Conservation (phyloP, 192 early-diverging fungal genomes). For the Cetraspora pellucida region DNA sequence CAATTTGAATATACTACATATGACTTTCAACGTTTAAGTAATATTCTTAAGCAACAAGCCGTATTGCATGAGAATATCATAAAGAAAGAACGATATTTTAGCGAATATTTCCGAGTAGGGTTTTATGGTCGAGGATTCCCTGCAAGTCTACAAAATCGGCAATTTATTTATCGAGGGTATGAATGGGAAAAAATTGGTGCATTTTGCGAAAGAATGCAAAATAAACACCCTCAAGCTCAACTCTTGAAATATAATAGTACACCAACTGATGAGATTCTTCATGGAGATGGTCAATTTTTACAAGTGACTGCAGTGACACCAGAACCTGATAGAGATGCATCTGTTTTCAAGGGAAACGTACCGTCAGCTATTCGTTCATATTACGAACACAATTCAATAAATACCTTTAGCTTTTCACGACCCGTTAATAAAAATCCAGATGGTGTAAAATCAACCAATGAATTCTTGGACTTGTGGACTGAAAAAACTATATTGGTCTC, state of each 20-base stretch:
- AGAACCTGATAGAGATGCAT: constrained; percentile 50
- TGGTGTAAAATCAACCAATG: constrained; percentile 54
- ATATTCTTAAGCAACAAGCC: constrained; percentile 58
- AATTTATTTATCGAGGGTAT: constrained; percentile 70
- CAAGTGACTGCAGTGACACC: constrained; percentile 72
- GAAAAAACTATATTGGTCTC: constrained; percentile 71
- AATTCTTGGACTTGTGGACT: constrained; percentile 77
- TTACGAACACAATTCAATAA: constrained; percentile 67
- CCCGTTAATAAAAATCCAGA: constrained; percentile 54
- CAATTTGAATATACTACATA: constrained; percentile 60
- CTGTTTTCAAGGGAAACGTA: constrained; percentile 40
- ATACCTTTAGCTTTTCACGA: constrained; percentile 64
- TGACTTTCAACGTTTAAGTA: constrained; percentile 59
- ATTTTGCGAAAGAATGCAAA: constrained; percentile 71
- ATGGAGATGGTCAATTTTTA: constrained; percentile 59
- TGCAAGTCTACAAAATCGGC: constrained; percentile 55
- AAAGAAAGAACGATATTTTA: constrained; percentile 56
- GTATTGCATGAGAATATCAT: constrained; percentile 52
- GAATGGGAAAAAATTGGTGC: constrained; percentile 77
- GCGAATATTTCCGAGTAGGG: constrained; percentile 72
- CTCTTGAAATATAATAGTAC: constrained; percentile 50
- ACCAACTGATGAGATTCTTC: constrained; percentile 49
- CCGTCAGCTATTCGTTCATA: constrained; percentile 59
- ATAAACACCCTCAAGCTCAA: constrained; percentile 62
- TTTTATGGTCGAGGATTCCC: constrained; percentile 69